Base-by-base conservation (phyloP, 2,329 filamentous ascomycete species). In the Hymenoscyphus repandus region DNA sequence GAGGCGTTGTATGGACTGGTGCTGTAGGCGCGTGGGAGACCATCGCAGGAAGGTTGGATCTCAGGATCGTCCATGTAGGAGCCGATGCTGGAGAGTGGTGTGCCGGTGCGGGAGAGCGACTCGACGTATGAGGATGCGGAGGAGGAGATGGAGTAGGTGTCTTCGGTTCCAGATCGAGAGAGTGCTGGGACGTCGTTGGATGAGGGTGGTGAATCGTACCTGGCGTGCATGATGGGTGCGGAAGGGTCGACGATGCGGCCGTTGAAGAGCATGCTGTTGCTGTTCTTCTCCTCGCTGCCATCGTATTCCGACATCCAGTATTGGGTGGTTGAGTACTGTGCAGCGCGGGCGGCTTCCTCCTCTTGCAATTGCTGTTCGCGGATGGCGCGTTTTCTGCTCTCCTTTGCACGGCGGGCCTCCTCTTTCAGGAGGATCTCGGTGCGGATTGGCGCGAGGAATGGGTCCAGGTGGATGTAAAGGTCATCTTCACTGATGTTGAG, bases 391-490 rank as follows among this genome's bases (percentile, higher is more conserved):
- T 60, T 59, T 18, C 51, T 43, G 41, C 36, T 50, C 45, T 62
- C 58, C 43, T 53, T 53, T 33, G 52, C 42, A 18, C 57, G 57
- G 1, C 44, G 40, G 10, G 55, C 53, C 37, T 66, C 55, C 41
- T 66, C 60, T 49, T 59, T 55, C 45, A 46, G 45, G 17, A 59
- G 49, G 13, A 83, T 72, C 54, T 79, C 74, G 40, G 74, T 67
- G 55, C 91, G 87, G 65, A 97, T 88, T 27, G 92, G 92, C 32
- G 83, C 83, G 40, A 99, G 80, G 77, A 97, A 97, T 38, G 80
- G 80, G 62, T 96, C 90, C 37, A 97, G 78, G 69, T 96, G 88
- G 59, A 76, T 77, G 74, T 95, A 90, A 39, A 99, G 83, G 63
- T 97, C 90, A 50, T 91, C 78, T 65, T 90, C 83, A 38, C 78